Base-by-base conservation (phyloP, 345 rosid genomes). In the Acer saccharum region DNA sequence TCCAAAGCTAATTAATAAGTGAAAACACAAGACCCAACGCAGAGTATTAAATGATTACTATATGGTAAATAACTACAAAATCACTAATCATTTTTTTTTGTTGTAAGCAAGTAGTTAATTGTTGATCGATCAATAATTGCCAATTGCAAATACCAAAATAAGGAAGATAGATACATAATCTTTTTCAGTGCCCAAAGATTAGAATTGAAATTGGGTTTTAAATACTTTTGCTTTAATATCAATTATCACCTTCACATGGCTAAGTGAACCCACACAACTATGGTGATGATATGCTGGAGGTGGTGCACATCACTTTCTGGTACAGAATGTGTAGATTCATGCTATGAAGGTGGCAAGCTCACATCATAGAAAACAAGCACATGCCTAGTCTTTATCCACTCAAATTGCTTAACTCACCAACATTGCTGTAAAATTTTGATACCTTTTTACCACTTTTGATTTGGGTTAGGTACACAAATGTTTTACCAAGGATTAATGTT, bases 301-400 rank as follows among this genome's bases (percentile, higher is more conserved):
- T 60, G 64, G 65, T 77, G 84, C 77, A 14, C 84, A 65, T 79
- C 85, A 54, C 82, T 84, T 79, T 81, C 79, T 76, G 78, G 73
- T 68, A 73, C 84, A 68, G 72, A 76, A 73, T 80, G 77, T 76
- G 79, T 77, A 81, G 72, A 68, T 72, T 74, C 69, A 76, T 77
- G 84, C 74, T 74, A 58, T 77, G 83, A 80, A 72, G 82, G 80
- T 81, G 83, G 83, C 58, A 63, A 77, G 86, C 86, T 86, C 87
- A 79, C 84, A 75, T 79, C 84, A 80, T 73, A 66, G 68, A 52
- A 78, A 77, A 66, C 57, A 62, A 18, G 62, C 82, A 75, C 78
- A 73, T 79, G 80, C 73, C 4, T 71, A 81, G 21, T 44, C 82
- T 72, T 65, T 11, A 65, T 46, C 7, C 48, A 41, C 55, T 32